Conservation (phyloP, 1,284 basidiomycete species). For the Malassezia nana region DNA sequence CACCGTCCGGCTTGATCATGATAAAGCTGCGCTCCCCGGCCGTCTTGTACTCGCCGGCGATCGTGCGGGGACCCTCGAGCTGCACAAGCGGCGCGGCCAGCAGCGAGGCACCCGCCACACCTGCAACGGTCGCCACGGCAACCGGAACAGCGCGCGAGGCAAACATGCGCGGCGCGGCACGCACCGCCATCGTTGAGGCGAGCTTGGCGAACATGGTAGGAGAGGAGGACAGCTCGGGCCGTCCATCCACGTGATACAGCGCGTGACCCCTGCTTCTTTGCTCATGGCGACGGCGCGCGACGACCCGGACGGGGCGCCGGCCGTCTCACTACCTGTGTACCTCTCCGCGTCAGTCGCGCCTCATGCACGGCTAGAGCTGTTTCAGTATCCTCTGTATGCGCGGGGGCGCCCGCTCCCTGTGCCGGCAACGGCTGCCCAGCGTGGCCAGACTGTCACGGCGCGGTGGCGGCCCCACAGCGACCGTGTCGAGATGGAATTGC, state of each 20-base stretch:
- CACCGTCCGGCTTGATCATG: conserved; percentile 49
- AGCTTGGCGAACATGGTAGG: conserved; percentile 14
- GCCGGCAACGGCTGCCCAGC: conserved; percentile 34
- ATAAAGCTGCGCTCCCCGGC: conserved; percentile 50
- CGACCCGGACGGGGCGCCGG: conserved; percentile 16
- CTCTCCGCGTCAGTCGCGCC: conserved; percentile 33
- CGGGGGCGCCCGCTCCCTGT: conserved; percentile 36
- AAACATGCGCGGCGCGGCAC: conserved; percentile 27
- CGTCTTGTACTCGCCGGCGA: conserved; percentile 51
- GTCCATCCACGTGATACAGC: background rate
- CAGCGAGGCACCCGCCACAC: conserved; percentile 26
- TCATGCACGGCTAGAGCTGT: conserved; percentile 30
- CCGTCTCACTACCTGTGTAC: conserved; percentile 44
- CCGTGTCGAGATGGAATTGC: conserved; percentile 42
- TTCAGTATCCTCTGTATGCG: conserved; percentile 44
- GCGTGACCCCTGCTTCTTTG: background rate
- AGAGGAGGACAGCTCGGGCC: background rate
- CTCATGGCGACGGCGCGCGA: conserved; percentile 1
- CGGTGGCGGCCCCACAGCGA: conserved; percentile 40
- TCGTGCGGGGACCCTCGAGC: conserved; percentile 50
- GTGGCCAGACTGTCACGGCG: conserved; percentile 30
- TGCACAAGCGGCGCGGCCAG: conserved; percentile 21
- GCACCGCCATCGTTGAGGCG: conserved; percentile 8
- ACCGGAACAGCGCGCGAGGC: conserved; percentile 22
- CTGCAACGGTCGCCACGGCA: conserved; percentile 22